Conservation (phyloP, 306 rosid genomes). For the Aeschynomene evenia region DNA sequence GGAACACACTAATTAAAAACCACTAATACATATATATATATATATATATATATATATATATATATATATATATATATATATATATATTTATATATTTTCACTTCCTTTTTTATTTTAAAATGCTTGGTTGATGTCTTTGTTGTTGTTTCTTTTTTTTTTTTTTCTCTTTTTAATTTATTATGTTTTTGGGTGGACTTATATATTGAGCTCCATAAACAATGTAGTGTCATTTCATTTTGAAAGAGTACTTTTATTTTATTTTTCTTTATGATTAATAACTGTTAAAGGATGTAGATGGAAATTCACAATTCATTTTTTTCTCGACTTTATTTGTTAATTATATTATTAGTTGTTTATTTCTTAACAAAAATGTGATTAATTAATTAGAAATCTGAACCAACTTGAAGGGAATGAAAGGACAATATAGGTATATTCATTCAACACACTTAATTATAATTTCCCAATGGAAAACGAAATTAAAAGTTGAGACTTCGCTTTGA, state of each 20-base stretch:
- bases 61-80: too few relatives aligned
- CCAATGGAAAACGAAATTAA: too few relatives aligned
- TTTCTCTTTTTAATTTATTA: background rate
- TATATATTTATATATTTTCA: background rate
- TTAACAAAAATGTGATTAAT: too few relatives aligned
- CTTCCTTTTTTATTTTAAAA: background rate
- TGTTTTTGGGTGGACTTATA: background rate
- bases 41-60: background rate
- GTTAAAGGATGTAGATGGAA: background rate
- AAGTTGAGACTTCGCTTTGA: too few relatives aligned
- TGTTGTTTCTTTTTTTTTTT: too few relatives aligned
- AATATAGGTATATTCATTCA: too few relatives aligned
- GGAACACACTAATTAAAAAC: slow-evolving; percentile 33
- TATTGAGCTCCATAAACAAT: background rate
- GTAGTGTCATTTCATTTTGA: background rate
- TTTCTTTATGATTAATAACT: background rate
- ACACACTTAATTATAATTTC: too few relatives aligned
- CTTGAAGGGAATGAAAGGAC: too few relatives aligned
- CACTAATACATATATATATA: background rate
- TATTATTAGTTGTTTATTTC: too few relatives aligned
- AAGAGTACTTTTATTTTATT: background rate
- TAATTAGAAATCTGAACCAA: too few relatives aligned
- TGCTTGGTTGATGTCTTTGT: background rate
- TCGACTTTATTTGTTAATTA: too few relatives aligned
- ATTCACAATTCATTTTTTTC: too few relatives aligned